Percentiles rank a stretch among this genome's conserved stretches.
These are phyloP conservation scores for Penicillium sp. DNA, from an alignment of 2,329 filamentous ascomycete genomes.

Conservation along the genomic window DNA sequence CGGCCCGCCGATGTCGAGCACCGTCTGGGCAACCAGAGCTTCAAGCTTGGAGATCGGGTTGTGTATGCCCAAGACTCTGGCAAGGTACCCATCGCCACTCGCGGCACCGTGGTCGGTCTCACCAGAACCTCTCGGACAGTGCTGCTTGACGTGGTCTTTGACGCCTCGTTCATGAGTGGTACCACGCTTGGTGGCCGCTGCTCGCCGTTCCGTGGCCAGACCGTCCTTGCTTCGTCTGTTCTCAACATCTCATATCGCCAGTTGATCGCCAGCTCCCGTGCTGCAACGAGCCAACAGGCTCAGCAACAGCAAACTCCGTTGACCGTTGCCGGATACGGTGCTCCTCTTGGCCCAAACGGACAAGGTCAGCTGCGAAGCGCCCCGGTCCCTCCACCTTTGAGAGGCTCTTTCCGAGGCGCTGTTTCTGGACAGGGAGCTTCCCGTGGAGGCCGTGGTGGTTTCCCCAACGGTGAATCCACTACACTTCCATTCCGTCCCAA, in stretches of 20 bases:
- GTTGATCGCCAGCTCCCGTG: constrained; percentile 60
- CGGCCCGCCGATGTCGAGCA: constrained; percentile 97
- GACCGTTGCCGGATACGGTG: constrained; percentile 57
- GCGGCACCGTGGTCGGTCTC: constrained; percentile 91
- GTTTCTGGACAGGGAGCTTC: constrained; percentile 47
- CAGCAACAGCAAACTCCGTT: constrained; percentile 57
- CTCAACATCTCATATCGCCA: constrained; percentile 84
- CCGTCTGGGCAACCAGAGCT: constrained; percentile 78
- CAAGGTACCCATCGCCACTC: constrained; percentile 87
- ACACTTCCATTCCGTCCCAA: constrained; percentile 35
- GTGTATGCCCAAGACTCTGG: constrained; percentile 91
- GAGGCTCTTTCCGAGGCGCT: constrained; percentile 59
- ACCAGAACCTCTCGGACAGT: constrained; percentile 80
- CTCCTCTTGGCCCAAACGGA: constrained; percentile 56
- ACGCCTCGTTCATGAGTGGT: constrained; percentile 94
- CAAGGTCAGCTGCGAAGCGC: constrained; percentile 61
- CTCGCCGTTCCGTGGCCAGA: constrained; percentile 89
- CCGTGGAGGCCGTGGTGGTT: constrained; percentile 36
- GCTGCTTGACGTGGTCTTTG: constrained; percentile 88
- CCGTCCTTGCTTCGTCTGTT: constrained; percentile 81
- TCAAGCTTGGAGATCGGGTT: constrained; percentile 82
- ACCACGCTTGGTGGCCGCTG: constrained; percentile 88
- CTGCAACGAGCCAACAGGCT: constrained; percentile 47
- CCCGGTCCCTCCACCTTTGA: constrained; percentile 55
- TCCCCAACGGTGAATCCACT: constrained; percentile 25